Base-by-base conservation (phyloP, 1,284 basidiomycete species). In the Omphalotus olearius region DNA sequence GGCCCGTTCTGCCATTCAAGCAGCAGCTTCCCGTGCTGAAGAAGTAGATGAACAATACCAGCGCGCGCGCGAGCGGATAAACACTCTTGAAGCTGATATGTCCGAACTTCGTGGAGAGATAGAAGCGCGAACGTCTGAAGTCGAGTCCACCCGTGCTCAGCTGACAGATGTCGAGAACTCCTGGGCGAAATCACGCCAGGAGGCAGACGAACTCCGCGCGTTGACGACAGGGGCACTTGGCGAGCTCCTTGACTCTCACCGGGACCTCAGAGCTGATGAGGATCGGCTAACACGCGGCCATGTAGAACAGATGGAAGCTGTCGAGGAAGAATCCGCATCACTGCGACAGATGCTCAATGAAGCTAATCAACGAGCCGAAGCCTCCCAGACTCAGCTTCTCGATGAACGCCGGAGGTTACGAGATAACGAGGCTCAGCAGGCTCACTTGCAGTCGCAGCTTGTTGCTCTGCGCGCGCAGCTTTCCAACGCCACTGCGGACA, bases 141-240 rank as follows among this genome's bases (percentile, higher is more conserved):
- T 83, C 6, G 91, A 93, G 56, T 67, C 78, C n/a, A 75, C 85
- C 1, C 76, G 80, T 39, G 68, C 73, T 9, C 77, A 85, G 49
- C 69, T 91, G 42, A 73, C 77, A 18, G 90, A 94, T 56, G 82
- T 86, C 13, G 91, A 95, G 66, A 89, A 88, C 60, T 81, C 87
- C 9, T 94, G 91, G 87, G 80, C 89, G 26, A 89, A 89, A 65
- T 91, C 91, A 37, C 82, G 92, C 9, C 91, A 95, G 67, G 93
- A 97, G 71, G 90, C 91, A 4, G 91, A 93, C 64, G 83, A 85
- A 2, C 83, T 93, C 66, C 78, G 92, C 45, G 84, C 85, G 7
- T 73, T 94, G 42, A 94, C 92, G 1, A 92, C 90, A 0, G 85
- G 87, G 39, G 80, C 85, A 56, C 76, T 98, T 2, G 91, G 92